Evolutionary conservation across 305 asterid species (phyloP).

Genomic region (Fraxinus baroniana): DNA sequence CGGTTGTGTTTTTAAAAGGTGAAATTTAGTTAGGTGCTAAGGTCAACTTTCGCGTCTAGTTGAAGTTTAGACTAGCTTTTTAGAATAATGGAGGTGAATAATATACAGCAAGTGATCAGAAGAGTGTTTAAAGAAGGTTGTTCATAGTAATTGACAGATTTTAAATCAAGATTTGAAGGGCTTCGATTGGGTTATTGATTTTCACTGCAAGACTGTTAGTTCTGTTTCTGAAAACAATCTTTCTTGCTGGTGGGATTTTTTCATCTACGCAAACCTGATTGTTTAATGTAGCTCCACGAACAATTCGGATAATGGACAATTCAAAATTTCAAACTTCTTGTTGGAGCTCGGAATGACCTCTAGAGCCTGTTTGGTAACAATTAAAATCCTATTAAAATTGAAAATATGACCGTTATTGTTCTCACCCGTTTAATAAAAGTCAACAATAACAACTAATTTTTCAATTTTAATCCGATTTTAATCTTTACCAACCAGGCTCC

Average conservation of each 20-base stretch:
- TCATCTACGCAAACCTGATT: background rate
- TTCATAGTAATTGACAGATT: background rate
- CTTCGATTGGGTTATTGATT: background rate
- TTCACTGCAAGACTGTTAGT: background rate
- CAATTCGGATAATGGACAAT: background rate
- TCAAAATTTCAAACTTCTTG: background rate
- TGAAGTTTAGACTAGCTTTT: background rate
- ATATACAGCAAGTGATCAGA: background rate
- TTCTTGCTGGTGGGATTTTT: background rate
- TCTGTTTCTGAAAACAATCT: background rate
- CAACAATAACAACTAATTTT: too few species aligned
- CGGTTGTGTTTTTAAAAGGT: background rate
- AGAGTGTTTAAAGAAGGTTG: background rate
- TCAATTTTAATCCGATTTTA: too few species aligned
- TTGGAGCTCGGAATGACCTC: background rate
- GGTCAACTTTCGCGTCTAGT: background rate
- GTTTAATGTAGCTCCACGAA: background rate
- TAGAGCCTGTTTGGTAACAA: background rate
- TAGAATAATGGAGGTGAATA: background rate
- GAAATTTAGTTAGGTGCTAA: background rate
- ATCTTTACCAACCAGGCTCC: too few species aligned
- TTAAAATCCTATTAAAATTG: too few species aligned
- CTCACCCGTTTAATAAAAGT: too few species aligned
- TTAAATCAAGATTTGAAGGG: background rate
- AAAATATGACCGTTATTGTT: too few species aligned